Evolutionary conservation across 2,329 filamentous ascomycete genomes (phyloP), one percentile per base, ranked within the genome.

Genomic region (Paracoccidioides lutzii): DNA sequence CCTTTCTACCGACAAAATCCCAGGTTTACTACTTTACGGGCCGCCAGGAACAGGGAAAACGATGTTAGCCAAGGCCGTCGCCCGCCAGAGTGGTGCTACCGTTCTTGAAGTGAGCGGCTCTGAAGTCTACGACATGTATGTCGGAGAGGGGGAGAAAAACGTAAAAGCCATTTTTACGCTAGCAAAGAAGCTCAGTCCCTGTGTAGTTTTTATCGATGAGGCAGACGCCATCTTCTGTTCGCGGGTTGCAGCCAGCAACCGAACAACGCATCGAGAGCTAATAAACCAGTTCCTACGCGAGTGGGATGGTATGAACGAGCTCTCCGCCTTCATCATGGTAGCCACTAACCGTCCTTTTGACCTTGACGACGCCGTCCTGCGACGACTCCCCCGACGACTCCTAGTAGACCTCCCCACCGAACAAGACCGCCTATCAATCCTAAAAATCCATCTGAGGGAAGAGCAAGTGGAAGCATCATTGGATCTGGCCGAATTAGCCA

Each of bases 281-380:
- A 90, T 97, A 69, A 98, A 96, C 66, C 91, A 98, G 71, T 97
- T 97, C 69, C 75, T 98, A 52, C 86, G 90, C 54, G 91, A 97
- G 69, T 97, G 91, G 93, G 93, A 97, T 64, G 93, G 93, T 9
- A 85, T 97, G 76, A 86, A 87, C 63, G 78, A 83, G 57, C 80
- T 83, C 49, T 87, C 86, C 15, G 89, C 91, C 2, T 97, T 98
- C 69, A 91, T 98, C 70, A 96, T 98, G 90, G 90, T 97, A 0
- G 91, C 93, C 33, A 97, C 90, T 7, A 97, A 98, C 70, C 80
- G 91, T 8, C 93, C 93, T 0, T 96, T 95, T 65, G 93, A 97
- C 65, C 81, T 98, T 0, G 93, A 98, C 64, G 73, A 76, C 46
- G 77, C 77, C 3, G 72, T 78, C 22, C 69, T 79, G 28, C 73